These are phyloP conservation scores for Sarocladiaceae sp. DNA, from an alignment of 2,329 filamentous ascomycete genomes.

Conservation along the genomic window DNA sequence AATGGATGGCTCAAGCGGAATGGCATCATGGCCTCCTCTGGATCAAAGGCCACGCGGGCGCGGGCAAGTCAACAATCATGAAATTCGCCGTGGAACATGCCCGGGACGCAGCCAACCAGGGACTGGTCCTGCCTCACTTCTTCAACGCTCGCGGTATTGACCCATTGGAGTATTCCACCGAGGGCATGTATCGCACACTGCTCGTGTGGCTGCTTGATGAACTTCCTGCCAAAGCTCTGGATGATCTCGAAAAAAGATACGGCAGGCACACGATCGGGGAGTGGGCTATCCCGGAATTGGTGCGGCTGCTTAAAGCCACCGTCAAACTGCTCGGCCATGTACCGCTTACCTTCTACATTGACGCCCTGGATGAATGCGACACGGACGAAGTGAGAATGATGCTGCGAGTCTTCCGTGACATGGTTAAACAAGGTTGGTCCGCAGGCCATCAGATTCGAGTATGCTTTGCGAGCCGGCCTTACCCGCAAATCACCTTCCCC, in stretches of 20 bases:
- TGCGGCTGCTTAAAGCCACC: background rate
- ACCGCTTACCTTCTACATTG: background rate
- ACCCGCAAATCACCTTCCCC: background rate
- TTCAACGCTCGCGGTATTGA: slow-evolving; percentile 41
- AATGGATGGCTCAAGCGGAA: background rate
- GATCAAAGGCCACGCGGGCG: slow-evolving; percentile 40
- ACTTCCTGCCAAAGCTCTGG: background rate
- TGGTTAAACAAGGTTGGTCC: background rate
- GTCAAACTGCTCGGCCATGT: background rate
- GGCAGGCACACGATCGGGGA: background rate
- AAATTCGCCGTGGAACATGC: slow-evolving; percentile 26
- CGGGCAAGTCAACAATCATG: slow-evolving; percentile 43
- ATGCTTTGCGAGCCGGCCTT: background rate
- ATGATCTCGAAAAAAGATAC: background rate
- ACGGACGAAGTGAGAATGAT: background rate
- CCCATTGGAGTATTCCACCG: slow-evolving; percentile 38
- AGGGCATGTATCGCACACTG: slow-evolving; percentile 46
- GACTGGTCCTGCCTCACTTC: slow-evolving; percentile 38
- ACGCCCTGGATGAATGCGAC: background rate
- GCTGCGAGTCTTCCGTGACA: background rate
- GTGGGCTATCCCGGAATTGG: background rate
- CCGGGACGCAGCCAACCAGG: slow-evolving; percentile 9
- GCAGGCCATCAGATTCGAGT: background rate
- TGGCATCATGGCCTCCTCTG: slow-evolving; percentile 16
- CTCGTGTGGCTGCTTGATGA: slow-evolving; percentile 36